phyloP scores from a whole-genome alignment of 2,329 filamentous ascomycete species.

The Capronia americana region DNA sequence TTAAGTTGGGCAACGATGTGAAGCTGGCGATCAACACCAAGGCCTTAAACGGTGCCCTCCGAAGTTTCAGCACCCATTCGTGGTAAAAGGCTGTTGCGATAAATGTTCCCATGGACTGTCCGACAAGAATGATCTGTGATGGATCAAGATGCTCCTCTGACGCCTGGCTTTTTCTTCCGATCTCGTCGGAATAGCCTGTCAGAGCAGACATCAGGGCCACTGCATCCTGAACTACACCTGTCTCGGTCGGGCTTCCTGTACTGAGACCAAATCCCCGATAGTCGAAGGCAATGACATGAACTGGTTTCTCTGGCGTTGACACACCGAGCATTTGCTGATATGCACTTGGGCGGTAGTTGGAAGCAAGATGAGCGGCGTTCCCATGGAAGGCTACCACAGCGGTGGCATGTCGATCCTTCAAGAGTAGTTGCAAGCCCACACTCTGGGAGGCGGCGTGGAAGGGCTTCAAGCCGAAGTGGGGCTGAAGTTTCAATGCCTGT shows the following conservation, averaged over 20 bases:
- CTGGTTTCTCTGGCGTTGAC: constrained; percentile 63
- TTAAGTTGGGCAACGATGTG: constrained; percentile 72
- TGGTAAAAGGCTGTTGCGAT: constrained; percentile 72
- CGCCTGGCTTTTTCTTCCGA: constrained; percentile 40
- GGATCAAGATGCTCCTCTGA: constrained; percentile 62
- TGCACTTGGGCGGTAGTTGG: constrained; percentile 74
- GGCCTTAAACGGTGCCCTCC: constrained; percentile 72
- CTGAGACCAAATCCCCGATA: constrained; percentile 67
- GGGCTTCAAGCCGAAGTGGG: constrained; percentile 32
- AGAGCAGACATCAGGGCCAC: constrained; percentile 73
- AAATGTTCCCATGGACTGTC: constrained; percentile 87
- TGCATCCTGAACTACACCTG: constrained; percentile 80
- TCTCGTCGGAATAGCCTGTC: constrained; percentile 46
- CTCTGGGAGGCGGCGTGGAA: constrained; percentile 55
- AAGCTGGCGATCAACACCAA: constrained; percentile 82
- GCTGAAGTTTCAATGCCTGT: constrained; percentile 54
- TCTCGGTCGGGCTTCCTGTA: constrained; percentile 78
- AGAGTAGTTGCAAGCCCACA: constrained; percentile 58
- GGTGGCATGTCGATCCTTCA: constrained; percentile 56
- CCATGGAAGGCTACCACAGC: constrained; percentile 63
- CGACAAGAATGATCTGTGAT: constrained; percentile 77
- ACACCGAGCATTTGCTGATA: constrained; percentile 79
- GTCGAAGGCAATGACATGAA: constrained; percentile 87
- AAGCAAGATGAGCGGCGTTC: constrained; percentile 86
- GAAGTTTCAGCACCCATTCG: constrained; percentile 57